Evolutionary conservation across 371 early-diverging fungal genomes (phyloP).

Genomic region (Mortierella sp.): DNA sequence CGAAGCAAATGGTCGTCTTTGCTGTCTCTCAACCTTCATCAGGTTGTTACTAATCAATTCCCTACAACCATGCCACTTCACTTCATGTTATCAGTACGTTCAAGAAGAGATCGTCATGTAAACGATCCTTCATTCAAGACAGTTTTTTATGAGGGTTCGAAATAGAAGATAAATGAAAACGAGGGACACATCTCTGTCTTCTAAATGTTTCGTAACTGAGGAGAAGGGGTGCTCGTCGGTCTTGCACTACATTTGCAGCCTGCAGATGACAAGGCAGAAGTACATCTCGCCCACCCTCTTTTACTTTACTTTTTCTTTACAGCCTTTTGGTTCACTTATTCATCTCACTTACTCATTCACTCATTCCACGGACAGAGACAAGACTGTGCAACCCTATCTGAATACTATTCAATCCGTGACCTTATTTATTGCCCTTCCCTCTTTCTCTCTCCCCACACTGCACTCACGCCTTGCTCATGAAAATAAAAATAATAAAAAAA

Average conservation of each 20-base stretch:
- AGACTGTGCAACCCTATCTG: neutral
- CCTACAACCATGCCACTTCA: too few species aligned
- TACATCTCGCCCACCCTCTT: neutral
- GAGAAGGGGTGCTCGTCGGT: neutral
- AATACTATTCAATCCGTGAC: slow-evolving; percentile 6
- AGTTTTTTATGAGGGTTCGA: neutral
- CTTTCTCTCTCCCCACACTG: slow-evolving; percentile 1
- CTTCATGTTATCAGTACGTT: neutral
- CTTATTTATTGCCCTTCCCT: neutral
- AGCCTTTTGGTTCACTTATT: neutral
- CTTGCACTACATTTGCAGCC: slow-evolving; percentile 3
- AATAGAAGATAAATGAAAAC: neutral
- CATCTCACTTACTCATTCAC: neutral
- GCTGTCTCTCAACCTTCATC: neutral
- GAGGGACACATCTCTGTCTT: neutral
- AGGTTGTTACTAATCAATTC: neutral
- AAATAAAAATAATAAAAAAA: slow-evolving; percentile 18
- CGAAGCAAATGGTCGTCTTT: neutral
- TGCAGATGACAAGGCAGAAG: neutral
- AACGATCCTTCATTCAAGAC: neutral
- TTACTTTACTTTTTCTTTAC: neutral
- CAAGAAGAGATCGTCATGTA: neutral
- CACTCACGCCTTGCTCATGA: neutral
- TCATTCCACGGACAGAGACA: slow-evolving; percentile 4
- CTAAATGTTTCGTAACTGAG: neutral